A percentile compares a stretch with the other conserved stretches of the same genome.
These are phyloP conservation scores for Radiomyces spectabilis DNA, from an alignment of 192 early-diverging fungal species.

Conservation along the genomic window DNA sequence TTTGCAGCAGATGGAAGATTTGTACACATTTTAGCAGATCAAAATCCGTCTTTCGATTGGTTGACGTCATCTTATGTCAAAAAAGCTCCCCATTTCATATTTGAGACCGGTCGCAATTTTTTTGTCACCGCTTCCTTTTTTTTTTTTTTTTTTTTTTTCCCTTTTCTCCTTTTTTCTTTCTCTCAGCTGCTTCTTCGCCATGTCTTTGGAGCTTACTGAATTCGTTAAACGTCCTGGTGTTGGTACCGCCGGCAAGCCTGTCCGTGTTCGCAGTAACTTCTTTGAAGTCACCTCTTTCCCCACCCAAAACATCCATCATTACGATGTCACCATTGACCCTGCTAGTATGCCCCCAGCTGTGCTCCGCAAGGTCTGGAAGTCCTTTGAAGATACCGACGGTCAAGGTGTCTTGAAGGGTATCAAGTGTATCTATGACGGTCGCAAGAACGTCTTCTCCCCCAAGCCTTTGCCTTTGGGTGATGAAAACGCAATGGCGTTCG, in stretches of 20 bases:
- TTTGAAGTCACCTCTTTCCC: constrained; percentile 67
- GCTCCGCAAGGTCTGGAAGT: constrained; percentile 58
- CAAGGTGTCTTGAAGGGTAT: constrained; percentile 47
- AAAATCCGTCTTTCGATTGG: too few relatives aligned
- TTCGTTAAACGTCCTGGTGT: constrained; percentile 34
- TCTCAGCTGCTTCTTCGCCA: not conserved
- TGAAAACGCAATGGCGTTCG: constrained; percentile 39
- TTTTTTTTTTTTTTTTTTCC: constrained; percentile 12
- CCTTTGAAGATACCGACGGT: constrained; percentile 45
- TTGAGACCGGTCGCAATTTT: not conserved
- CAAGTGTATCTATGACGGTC: constrained; percentile 74
- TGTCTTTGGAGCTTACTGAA: constrained; percentile 30
- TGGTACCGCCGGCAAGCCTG: constrained; percentile 36
- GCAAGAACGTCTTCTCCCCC: constrained; percentile 69
- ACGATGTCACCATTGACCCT: constrained; percentile 74
- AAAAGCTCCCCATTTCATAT: not conserved
- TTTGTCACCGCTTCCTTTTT: not conserved
- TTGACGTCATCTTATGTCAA: too few relatives aligned
- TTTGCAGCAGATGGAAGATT: too few relatives aligned
- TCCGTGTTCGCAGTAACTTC: constrained; percentile 61
- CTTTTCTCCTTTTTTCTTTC: constrained; percentile 5
- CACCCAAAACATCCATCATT: constrained; percentile 71
- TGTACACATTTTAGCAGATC: too few relatives aligned
- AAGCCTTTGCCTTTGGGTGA: constrained; percentile 46
- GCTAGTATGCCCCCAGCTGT: constrained; percentile 76